Percentiles rank a stretch among this genome's conserved stretches.
These are phyloP conservation scores for Pythium dissotocum DNA, from an alignment of 352 stramenopile species.

Conservation along the genomic window DNA sequence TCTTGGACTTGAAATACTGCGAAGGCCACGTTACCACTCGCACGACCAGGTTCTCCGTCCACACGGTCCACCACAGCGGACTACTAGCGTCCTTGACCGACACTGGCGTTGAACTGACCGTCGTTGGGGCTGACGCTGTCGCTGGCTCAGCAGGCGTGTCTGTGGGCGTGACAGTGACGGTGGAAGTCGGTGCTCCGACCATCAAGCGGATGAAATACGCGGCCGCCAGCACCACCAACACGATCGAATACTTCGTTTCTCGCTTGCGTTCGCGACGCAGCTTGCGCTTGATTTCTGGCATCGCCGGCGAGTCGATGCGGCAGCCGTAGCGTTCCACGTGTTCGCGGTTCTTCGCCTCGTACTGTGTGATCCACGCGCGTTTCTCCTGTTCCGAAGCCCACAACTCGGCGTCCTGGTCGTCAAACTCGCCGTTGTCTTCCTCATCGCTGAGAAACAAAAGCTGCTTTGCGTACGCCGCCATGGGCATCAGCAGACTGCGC, in stretches of 20 bases:
- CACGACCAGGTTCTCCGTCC: conserved; percentile 20
- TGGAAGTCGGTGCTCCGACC: neutral
- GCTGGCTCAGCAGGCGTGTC: neutral
- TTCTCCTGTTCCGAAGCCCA: conserved; percentile 37
- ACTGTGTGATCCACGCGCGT: conserved; percentile 33
- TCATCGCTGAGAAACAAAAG: conserved; percentile 18
- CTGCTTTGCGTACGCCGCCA: conserved; percentile 21
- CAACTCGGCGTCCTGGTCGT: conserved; percentile 32
- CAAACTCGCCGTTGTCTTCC: conserved; percentile 37
- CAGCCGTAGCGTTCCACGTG: conserved; percentile 42
- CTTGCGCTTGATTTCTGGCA: conserved; percentile 33
- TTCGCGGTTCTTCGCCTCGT: conserved; percentile 25
- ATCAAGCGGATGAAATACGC: conserved; percentile 37
- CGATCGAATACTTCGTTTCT: conserved; percentile 31
- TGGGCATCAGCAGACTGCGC: conserved; percentile 24
- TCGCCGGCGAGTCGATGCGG: conserved; percentile 38
- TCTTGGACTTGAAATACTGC: neutral
- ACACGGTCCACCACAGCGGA: conserved; percentile 20
- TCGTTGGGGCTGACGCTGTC: neutral
- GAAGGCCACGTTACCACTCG: conserved; percentile 8
- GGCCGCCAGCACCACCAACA: conserved; percentile 35
- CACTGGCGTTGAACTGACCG: neutral
- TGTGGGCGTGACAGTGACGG: neutral
- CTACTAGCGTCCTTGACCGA: neutral
- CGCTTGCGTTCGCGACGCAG: conserved; percentile 26